phyloP scores from a whole-genome alignment of 129 eudicot genomes.

The Ambrosia trifida region DNA sequence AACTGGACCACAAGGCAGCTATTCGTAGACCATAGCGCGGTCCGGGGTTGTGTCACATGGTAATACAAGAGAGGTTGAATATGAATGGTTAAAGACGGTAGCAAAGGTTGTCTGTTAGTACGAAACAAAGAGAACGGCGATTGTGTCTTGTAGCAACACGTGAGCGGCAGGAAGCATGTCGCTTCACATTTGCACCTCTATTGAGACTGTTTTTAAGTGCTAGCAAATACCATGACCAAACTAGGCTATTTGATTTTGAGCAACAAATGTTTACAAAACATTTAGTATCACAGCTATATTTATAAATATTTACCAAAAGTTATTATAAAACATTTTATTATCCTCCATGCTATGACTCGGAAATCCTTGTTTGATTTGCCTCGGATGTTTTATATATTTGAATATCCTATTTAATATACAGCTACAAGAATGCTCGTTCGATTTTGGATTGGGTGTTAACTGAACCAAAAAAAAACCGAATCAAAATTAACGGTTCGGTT shows the following conservation, averaged over 20 bases:
- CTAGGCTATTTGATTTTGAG: background rate
- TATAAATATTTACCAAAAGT: too few species aligned
- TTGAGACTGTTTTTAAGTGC: too few species aligned
- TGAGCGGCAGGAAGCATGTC: conserved; percentile 1
- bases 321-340: too few species aligned
- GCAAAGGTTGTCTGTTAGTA: background rate
- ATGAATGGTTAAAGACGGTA: background rate
- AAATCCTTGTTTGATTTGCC: too few species aligned
- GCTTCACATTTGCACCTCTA: background rate
- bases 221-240: background rate
- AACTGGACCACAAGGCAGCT: background rate
- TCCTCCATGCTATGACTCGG: too few species aligned
- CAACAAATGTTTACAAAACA: background rate
- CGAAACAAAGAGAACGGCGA: background rate
- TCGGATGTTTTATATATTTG: too few species aligned
- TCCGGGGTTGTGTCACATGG: background rate
- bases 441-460: too few species aligned
- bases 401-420: too few species aligned
- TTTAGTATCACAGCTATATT: background rate
- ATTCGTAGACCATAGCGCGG: too few species aligned
- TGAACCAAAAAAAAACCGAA: too few species aligned
- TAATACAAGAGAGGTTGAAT: background rate
- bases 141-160: conserved; percentile 6
- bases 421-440: too few species aligned
- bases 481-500: too few species aligned